A percentile compares a stretch with the other conserved stretches of the same genome.
These are phyloP conservation scores for Bipolaris zeicola DNA, from an alignment of 2,329 filamentous ascomycete genomes.

Conservation along the genomic window DNA sequence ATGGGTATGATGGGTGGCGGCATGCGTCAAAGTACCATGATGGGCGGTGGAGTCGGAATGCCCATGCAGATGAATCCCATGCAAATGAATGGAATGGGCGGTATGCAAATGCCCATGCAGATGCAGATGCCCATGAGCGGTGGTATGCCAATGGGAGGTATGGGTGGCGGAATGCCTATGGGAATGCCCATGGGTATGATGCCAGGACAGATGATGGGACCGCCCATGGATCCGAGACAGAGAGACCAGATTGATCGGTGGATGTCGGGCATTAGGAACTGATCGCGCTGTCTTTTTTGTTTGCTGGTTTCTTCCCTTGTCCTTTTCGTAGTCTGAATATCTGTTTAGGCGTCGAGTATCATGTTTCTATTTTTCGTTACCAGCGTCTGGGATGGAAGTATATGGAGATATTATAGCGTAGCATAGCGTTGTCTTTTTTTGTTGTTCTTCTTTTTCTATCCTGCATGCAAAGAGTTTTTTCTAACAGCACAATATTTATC, in stretches of 20 bases:
- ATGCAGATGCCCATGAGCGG: slow-evolving; percentile 10
- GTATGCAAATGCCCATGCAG: slow-evolving; percentile 2
- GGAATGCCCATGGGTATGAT: slow-evolving; percentile 31
- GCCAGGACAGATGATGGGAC: slow-evolving; percentile 32
- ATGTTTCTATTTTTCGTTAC: neutral
- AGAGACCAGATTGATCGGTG: slow-evolving; percentile 65
- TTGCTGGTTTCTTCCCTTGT: neutral
- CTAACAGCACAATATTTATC: neutral
- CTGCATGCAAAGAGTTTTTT: neutral
- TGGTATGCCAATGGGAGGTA: slow-evolving; percentile 7
- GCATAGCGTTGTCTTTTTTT: neutral
- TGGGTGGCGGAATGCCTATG: slow-evolving; percentile 22
- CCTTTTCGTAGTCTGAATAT: neutral
- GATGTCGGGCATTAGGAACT: slow-evolving; percentile 54
- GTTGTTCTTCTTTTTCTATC: neutral
- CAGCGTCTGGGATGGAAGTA: neutral
- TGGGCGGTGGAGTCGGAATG: slow-evolving; percentile 3
- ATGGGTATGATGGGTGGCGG: neutral
- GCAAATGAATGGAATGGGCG: neutral
- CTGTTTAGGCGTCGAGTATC: neutral
- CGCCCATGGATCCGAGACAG: slow-evolving; percentile 55
- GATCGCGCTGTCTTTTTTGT: neutral
- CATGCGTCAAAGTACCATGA: slow-evolving; percentile 9
- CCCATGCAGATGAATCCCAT: slow-evolving; percentile 15
- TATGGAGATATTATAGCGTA: neutral